A percentile compares a stretch with the other conserved stretches of the same genome.
Conservation (phyloP, 768 basidiomycete species). For the Naganishia friedmannii region DNA sequence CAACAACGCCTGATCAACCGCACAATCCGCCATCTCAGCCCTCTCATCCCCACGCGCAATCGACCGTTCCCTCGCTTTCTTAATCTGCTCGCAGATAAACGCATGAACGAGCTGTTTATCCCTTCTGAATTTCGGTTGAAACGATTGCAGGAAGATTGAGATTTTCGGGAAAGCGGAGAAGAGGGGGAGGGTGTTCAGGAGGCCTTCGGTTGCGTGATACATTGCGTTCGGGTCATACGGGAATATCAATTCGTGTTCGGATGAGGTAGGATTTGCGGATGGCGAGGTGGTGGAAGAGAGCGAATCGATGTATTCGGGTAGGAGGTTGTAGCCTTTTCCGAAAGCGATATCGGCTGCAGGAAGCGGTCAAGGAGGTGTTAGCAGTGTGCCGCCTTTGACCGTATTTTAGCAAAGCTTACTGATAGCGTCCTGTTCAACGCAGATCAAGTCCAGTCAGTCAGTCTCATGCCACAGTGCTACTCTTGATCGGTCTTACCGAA, state of each 20-base stretch:
- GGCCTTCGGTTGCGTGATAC: constrained; percentile 1
- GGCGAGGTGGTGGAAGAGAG: neutral
- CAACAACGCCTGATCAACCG: constrained; percentile 43
- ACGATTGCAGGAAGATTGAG: constrained; percentile 33
- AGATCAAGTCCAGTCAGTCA: neutral
- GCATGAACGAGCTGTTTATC: constrained; percentile 27
- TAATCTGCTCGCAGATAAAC: constrained; percentile 34
- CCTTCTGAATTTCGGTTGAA: constrained; percentile 31
- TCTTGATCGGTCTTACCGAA: neutral
- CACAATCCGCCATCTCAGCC: constrained; percentile 42
- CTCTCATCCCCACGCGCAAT: constrained; percentile 34
- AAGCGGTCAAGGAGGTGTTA: neutral
- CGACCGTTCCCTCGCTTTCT: constrained; percentile 32
- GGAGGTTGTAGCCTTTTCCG: constrained; percentile 5
- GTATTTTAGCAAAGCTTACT: constrained; percentile 25
- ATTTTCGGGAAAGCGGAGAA: constrained; percentile 37
- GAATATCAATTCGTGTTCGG: neutral
- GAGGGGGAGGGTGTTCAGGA: constrained; percentile 35
- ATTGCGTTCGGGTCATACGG: constrained; percentile 11
- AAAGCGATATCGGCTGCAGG: constrained; percentile 14
- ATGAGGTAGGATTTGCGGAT: neutral
- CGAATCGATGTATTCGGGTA: constrained; percentile 3
- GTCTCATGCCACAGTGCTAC: neutral
- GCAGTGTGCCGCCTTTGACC: neutral
- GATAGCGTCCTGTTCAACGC: constrained; percentile 38